Percentiles rank a stretch among this genome's conserved stretches.
Conservation (phyloP, 352 stramenopile genomes). For the Phytophthora nicotianae region DNA sequence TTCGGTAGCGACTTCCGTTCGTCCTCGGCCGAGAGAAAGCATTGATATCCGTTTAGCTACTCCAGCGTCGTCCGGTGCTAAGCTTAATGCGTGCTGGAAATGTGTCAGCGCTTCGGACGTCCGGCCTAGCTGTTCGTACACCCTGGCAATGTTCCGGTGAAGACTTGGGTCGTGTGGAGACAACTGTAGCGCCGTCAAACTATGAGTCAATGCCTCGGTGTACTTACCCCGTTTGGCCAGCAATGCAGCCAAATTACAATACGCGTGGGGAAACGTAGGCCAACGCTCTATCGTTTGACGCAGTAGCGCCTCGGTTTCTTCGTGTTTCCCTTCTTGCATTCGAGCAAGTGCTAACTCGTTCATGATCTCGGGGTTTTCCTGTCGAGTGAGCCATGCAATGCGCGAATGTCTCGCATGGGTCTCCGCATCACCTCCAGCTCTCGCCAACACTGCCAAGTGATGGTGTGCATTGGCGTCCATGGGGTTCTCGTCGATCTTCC, state of each 20-base stretch:
- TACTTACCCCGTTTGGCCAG: conserved; percentile 51
- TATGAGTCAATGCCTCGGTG: conserved; percentile 47
- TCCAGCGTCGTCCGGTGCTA: conserved; percentile 46
- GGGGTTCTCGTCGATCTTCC: conserved; percentile 57
- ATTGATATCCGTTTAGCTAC: conserved; percentile 51
- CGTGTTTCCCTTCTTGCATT: conserved; percentile 43
- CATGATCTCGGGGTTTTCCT: conserved; percentile 55
- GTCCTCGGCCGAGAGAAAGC: conserved; percentile 41
- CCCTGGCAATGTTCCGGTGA: conserved; percentile 61
- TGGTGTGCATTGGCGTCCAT: conserved; percentile 64
- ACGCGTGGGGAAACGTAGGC: conserved; percentile 53
- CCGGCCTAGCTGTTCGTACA: conserved; percentile 61
- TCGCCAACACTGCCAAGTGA: conserved; percentile 61
- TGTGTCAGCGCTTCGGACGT: conserved; percentile 51
- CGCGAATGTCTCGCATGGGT: conserved; percentile 49
- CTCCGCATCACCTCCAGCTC: conserved; percentile 48
- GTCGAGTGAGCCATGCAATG: conserved; percentile 67
- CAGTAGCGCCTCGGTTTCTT: conserved; percentile 51
- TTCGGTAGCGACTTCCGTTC: conserved; percentile 31
- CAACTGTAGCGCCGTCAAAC: conserved; percentile 42
- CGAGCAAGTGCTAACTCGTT: conserved; percentile 69
- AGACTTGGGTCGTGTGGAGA: conserved; percentile 48
- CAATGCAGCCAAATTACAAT: conserved; percentile 64
- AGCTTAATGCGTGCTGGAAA: conserved; percentile 42
- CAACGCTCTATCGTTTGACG: conserved; percentile 46